phyloP scores from a whole-genome alignment of 192 early-diverging fungal genomes.

The Spizellomyces punctatus region DNA sequence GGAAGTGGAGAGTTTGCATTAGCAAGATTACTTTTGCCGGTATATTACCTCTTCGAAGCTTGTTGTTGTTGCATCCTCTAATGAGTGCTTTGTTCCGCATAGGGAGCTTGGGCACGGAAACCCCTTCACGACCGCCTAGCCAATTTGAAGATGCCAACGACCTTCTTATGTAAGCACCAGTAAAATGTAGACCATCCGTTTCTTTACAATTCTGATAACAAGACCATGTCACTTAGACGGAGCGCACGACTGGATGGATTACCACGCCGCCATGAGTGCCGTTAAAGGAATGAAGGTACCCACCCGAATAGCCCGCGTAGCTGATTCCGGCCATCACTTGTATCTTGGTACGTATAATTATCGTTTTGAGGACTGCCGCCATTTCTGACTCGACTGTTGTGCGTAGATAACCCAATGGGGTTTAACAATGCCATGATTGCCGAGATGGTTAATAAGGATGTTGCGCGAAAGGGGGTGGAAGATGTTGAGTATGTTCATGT shows the following conservation, averaged over 20 bases:
- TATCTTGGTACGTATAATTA: conserved; percentile 47
- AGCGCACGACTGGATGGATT: conserved; percentile 90
- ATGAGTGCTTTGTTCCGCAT: not conserved
- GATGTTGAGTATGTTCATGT: conserved; percentile 1
- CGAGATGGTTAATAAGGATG: conserved; percentile 43
- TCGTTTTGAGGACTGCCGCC: no score
- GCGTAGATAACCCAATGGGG: conserved; percentile 69
- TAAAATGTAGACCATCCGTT: not conserved
- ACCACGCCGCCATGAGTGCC: conserved; percentile 64
- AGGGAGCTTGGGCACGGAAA: conserved; percentile 75
- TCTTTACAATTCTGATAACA: not conserved
- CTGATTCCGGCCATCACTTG: conserved; percentile 76
- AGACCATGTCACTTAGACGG: conserved; percentile 48
- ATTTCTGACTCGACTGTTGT: no score
- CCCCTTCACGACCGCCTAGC: conserved; percentile 72
- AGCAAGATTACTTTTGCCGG: conserved; percentile 69
- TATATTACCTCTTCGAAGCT: not conserved
- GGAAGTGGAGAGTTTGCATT: conserved; percentile 87
- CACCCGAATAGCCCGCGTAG: conserved; percentile 49
- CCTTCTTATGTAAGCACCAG: conserved; percentile 57
- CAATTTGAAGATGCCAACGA: conserved; percentile 68
- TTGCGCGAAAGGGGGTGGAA: not conserved
- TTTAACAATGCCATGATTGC: conserved; percentile 66
- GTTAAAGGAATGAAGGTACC: conserved; percentile 36
- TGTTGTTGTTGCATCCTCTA: not conserved